A percentile compares a stretch with the other conserved stretches of the same genome.
Conservation (phyloP, 1,139 yeast species). For the Hyphopichia burtonii region DNA sequence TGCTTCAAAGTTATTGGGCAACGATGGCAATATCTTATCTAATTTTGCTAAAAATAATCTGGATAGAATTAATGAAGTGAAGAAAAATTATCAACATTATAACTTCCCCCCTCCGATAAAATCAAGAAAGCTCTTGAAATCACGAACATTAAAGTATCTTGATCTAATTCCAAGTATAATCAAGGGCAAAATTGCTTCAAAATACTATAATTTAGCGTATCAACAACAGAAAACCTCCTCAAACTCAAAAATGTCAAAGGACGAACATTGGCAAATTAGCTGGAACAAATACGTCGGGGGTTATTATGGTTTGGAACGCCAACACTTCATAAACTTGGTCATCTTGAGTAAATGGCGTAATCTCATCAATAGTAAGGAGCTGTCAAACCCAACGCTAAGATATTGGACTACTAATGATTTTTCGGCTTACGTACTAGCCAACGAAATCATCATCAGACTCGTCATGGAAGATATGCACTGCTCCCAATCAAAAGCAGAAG, state of each 20-base stretch:
- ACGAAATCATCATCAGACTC: constrained; percentile 56
- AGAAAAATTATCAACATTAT: constrained; percentile 18
- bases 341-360: constrained; percentile 27
- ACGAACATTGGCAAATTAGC: constrained; percentile 48
- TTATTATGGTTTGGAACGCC: constrained; percentile 59
- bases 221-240: constrained; percentile 32
- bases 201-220: constrained; percentile 50
- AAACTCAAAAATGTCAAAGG: constrained; percentile 43
- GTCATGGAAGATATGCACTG: constrained; percentile 47
- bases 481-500: constrained; percentile 42
- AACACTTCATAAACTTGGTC: constrained; percentile 45
- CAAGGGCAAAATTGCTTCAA: constrained; percentile 40
- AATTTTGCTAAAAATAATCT: constrained; percentile 13
- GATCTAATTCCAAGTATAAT: constrained; percentile 41
- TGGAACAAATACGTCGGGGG: constrained; percentile 57
- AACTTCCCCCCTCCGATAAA: constrained; percentile 26
- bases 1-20: constrained; percentile 2
- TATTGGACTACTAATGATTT: constrained; percentile 65
- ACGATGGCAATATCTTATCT: constrained; percentile 4
- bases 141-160: constrained; percentile 28
- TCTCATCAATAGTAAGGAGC: constrained; percentile 23
- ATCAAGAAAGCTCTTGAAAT: constrained; percentile 22
- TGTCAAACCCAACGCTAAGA: constrained; percentile 41
- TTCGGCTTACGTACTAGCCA: constrained; percentile 58
- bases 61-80: constrained; percentile 13